Evolutionary conservation across 2,329 filamentous ascomycete genomes (phyloP).

Genomic region (Ophiostoma pallidulum): DNA sequence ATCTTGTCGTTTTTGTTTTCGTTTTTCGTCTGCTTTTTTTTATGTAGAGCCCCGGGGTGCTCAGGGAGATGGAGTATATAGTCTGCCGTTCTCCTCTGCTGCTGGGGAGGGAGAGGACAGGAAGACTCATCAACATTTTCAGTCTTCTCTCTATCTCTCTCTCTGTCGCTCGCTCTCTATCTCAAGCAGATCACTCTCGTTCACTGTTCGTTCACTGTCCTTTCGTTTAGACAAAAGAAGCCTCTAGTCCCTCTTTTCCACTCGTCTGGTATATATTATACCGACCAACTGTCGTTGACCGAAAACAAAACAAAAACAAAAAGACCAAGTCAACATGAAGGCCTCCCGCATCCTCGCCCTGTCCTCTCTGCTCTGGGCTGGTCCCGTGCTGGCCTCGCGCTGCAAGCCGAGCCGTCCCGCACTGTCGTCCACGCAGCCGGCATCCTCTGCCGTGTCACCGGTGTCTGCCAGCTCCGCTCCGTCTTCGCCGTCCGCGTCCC

Average conservation of each 20-base stretch:
- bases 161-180: too few species aligned
- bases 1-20: too few species aligned
- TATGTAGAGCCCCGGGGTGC: too few species aligned
- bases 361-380: conserved; percentile 2
- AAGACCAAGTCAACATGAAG: not conserved
- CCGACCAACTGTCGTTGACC: too few species aligned
- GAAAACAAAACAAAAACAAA: not conserved
- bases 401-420: conserved; percentile 1
- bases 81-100: not conserved
- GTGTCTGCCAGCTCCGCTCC: not conserved
- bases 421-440: not conserved
- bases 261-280: too few species aligned
- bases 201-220: too few species aligned
- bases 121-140: too few species aligned
- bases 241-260: too few species aligned
- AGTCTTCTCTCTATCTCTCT: too few species aligned
- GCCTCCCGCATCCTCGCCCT: not conserved
- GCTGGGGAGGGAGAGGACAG: not conserved
- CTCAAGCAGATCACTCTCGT: too few species aligned
- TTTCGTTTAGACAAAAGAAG: too few species aligned
- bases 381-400: not conserved
- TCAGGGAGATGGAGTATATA: too few species aligned
- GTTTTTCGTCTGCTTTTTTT: not conserved
- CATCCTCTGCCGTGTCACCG: not conserved
- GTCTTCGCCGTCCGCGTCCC: not conserved